Evolutionary conservation across 495 filamentous ascomycete species (phyloP), one percentile per base, ranked within the genome.

Genomic region (Apiosordaria backusii): DNA sequence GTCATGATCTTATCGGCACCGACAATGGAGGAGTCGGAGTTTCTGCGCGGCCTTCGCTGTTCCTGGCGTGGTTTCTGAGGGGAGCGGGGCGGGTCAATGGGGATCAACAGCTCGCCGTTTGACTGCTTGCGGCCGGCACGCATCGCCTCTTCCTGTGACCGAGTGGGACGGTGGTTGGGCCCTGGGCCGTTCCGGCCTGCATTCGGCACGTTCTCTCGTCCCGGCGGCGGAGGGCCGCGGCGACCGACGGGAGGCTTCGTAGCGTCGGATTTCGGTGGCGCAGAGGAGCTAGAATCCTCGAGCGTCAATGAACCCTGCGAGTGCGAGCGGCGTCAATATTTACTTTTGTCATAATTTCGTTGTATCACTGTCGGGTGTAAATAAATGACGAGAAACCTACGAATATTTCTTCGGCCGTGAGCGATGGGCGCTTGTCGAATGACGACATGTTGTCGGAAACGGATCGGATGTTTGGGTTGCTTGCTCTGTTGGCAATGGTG

Each of bases 11-110:
- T 87, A 19, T 81, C 78, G 22, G 81, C 81, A 26, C 93, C 91
- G 75, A 91, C 85, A 60, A 95, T 83, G 0, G 96, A 99, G 0
- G 95, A 96, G 64, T 98, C 96, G 3, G 95, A 98, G 77, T 97
- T 98, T 59, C 93, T 89, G 69, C 96, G 86, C 9, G 86, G 86
- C 55, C 90, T 86, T 63, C 84, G 80, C 35, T 45, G 35, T 4
- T 83, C 80, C 4, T 74, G 65, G 22, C 71, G 72, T 15, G 10
- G 35, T 65, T 74, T 76, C 59, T 75, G 76, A 2, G 80, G 77
- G 16, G 81, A 79, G 13, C 70, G 71, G 7, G 71, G 75, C 26
- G 77, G 67, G 67, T 78, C 68, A 50, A 73, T 64, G 22, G 72
- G 69, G 57, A 74, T 68, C 66, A 75, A 50, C 68, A 72, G 65